These are phyloP conservation scores for Leccinum barrowsii DNA, from an alignment of 768 basidiomycete genomes.

Conservation along the genomic window DNA sequence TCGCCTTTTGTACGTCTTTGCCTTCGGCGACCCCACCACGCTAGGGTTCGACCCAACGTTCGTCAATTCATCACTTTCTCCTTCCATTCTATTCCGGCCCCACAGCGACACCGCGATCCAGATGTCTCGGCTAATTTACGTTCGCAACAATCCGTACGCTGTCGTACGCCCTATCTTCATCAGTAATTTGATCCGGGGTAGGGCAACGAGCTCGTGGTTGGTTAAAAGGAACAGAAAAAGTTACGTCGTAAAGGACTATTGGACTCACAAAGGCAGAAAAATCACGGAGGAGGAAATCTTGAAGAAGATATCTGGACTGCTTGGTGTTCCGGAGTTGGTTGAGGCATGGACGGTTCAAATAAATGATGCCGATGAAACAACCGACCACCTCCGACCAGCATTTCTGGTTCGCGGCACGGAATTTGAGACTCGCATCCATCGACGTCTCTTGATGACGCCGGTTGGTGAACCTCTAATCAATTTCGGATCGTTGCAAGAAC, in stretches of 20 bases:
- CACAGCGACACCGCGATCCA: neutral
- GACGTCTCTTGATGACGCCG: no score
- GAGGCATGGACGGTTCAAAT: neutral
- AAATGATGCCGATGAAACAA: neutral
- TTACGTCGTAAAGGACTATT: neutral
- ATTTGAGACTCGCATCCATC: neutral
- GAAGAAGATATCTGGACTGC: neutral
- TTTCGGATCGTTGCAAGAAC: neutral
- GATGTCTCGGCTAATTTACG: neutral
- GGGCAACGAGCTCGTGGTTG: neutral
- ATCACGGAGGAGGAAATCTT: neutral
- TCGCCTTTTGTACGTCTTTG: neutral
- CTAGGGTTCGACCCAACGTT: neutral
- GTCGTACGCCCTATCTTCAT: neutral
- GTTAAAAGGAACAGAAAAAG: neutral
- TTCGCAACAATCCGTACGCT: neutral
- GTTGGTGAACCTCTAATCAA: neutral
- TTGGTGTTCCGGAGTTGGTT: neutral
- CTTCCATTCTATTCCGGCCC: neutral
- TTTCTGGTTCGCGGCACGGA: neutral
- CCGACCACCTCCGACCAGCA: neutral
- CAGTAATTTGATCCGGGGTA: neutral
- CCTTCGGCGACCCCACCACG: neutral
- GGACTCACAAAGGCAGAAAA: neutral
- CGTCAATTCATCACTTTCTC: neutral